Conservation (phyloP, 352 stramenopile species). For the Phytopythium litorale region DNA sequence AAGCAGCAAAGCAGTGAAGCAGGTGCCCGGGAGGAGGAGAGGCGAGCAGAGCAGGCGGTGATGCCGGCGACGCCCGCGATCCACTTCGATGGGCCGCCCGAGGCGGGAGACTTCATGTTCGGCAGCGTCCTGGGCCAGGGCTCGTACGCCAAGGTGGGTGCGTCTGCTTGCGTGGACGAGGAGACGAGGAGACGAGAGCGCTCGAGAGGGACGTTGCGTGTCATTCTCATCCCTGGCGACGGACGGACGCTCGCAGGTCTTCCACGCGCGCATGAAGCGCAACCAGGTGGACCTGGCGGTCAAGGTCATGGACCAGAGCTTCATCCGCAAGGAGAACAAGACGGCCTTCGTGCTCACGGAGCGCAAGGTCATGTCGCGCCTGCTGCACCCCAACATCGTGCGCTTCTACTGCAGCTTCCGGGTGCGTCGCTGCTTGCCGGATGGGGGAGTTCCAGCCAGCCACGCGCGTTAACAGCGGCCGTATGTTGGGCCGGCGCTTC, state of each 20-base stretch:
- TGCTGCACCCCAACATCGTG: slow-evolving; percentile 87
- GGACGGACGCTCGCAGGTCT: slow-evolving; percentile 40
- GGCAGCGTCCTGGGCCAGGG: slow-evolving; percentile 83
- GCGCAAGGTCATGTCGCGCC: slow-evolving; percentile 84
- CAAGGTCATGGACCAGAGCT: slow-evolving; percentile 91
- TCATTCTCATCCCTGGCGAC: background rate
- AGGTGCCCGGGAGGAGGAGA: background rate
- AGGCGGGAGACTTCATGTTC: slow-evolving; percentile 85
- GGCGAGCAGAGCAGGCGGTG: background rate
- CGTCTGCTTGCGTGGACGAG: too few species aligned
- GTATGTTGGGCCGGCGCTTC: background rate
- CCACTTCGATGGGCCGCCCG: slow-evolving; percentile 58
- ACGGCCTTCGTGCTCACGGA: slow-evolving; percentile 90
- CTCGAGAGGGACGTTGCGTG: background rate
- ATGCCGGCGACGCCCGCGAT: slow-evolving; percentile 35
- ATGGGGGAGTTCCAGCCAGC: background rate
- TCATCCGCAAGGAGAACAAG: slow-evolving; percentile 91
- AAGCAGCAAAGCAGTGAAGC: background rate
- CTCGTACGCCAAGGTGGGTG: slow-evolving; percentile 79
- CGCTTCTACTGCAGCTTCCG: slow-evolving; percentile 89
- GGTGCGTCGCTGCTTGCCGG: slow-evolving; percentile 24
- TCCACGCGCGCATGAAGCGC: slow-evolving; percentile 85
- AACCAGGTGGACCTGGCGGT: slow-evolving; percentile 79
- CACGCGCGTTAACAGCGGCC: slow-evolving; percentile 6
- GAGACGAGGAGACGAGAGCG: too few species aligned